These are phyloP conservation scores for Erysimum pusillum DNA, from an alignment of 441 rosid genomes.

Conservation along the genomic window DNA sequence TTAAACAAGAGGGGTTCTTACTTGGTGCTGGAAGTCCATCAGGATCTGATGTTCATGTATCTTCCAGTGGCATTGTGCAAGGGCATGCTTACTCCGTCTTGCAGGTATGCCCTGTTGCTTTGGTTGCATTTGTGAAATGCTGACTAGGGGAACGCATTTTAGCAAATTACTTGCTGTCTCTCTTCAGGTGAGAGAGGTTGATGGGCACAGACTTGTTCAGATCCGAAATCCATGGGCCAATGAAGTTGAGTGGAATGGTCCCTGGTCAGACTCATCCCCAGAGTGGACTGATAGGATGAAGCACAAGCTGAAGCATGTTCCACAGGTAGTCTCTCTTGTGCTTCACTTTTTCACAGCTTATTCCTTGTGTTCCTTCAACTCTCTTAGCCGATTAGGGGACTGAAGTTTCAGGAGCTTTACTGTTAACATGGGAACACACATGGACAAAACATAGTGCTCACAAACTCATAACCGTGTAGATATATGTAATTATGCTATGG, in stretches of 20 bases:
- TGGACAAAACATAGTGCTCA: slow-evolving; percentile 6
- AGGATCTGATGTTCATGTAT: slow-evolving; percentile 98
- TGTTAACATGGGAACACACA: slow-evolving; percentile 10
- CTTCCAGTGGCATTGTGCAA: slow-evolving; percentile 99
- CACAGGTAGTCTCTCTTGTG: slow-evolving; percentile 69
- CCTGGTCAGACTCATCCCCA: slow-evolving; percentile 97
- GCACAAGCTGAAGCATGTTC: slow-evolving; percentile 94
- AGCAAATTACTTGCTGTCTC: background rate
- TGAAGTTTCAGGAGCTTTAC: background rate
- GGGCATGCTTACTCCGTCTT: slow-evolving; percentile 99
- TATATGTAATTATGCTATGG: background rate
- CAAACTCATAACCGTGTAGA: background rate
- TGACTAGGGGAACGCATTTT: slow-evolving; percentile 30
- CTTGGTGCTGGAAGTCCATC: slow-evolving; percentile 99
- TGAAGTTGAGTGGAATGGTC: slow-evolving; percentile 99
- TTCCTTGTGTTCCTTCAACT: slow-evolving; percentile 1
- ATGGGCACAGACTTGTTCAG: slow-evolving; percentile 98
- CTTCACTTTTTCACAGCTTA: slow-evolving; percentile 5
- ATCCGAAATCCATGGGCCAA: slow-evolving; percentile 99
- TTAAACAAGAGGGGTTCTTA: slow-evolving; percentile 97
- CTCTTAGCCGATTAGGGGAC: background rate
- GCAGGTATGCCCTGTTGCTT: slow-evolving; percentile 66
- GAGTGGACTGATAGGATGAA: slow-evolving; percentile 99
- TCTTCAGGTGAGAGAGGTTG: slow-evolving; percentile 96
- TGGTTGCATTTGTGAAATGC: slow-evolving; percentile 24